Evolutionary conservation across 2,329 filamentous ascomycete genomes (phyloP).

Genomic region (Penicillium fuscoglaucum): DNA sequence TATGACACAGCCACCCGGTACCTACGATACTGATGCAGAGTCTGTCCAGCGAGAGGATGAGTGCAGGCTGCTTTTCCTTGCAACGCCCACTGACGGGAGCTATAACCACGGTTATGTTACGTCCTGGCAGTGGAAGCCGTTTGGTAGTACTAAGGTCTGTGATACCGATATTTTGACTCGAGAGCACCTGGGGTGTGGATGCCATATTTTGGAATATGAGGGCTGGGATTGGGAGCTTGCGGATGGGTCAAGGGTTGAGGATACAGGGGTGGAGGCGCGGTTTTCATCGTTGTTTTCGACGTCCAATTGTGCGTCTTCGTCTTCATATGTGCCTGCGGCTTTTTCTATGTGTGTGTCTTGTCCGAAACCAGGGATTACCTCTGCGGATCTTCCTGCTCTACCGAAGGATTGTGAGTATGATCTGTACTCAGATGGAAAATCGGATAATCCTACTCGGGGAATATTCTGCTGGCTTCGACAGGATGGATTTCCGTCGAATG

Average conservation of each 20-base stretch:
- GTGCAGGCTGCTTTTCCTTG: neutral
- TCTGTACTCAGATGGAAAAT: neutral
- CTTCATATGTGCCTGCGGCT: too few species aligned
- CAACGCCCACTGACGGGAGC: neutral
- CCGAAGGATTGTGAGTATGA: neutral
- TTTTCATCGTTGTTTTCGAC: neutral
- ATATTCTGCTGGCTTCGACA: neutral
- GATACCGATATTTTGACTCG: neutral
- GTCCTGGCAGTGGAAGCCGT: neutral
- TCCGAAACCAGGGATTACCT: too few species aligned
- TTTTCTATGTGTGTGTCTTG: neutral
- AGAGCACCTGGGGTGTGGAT: neutral
- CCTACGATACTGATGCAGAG: neutral
- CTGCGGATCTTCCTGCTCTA: neutral
- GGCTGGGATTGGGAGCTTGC: slow-evolving; percentile 1
- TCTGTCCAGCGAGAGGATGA: neutral
- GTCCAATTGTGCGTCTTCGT: too few species aligned
- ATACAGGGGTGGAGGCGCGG: neutral
- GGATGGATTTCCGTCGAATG: neutral
- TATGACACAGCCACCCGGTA: neutral
- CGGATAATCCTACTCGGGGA: neutral
- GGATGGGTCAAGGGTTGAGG: neutral
- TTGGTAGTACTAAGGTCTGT: neutral
- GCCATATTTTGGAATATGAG: neutral
- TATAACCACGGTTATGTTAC: neutral